Evolutionary conservation across 495 filamentous ascomycete species (phyloP), one percentile per base, ranked within the genome.

Genomic region (Tuber borchii): DNA sequence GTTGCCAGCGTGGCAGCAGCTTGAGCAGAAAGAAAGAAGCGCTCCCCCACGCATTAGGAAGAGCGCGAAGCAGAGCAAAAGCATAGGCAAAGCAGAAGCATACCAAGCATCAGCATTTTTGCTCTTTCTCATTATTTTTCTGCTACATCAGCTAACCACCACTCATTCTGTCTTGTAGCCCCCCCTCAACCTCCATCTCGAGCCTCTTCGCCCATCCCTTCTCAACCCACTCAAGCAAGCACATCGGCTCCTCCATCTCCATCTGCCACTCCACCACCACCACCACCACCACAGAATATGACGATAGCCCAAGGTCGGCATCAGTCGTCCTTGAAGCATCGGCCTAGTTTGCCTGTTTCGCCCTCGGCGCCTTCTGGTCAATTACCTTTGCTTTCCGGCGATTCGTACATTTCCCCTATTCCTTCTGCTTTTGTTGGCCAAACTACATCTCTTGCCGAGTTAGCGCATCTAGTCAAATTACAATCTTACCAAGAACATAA

Each of bases 401-500:
- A 86, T 79, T 83, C 69, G 80, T 86, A 75, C 82, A 84, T 74
- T 84, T 85, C 81, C 61, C 82, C 79, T 76, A 82, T 70, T 37
- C 85, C 73, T 79, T 81, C 85, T 22, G 83, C 84, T 26, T 80
- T 83, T 71, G 82, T 83, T 42, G 80, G 84, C n/a, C 84, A 85
- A 1, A 86, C 88, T 51, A 92, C 90, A 48, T 89, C 90, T 37
- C 85, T 93, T 70, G 87, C 90, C 81, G 90, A 93, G 82, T 87
- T 93, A 73, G 90, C 91, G 51, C 90, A 91, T 82, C 80, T 93
- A 73, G 89, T 92, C 76, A 87, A 90, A 69, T 84, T 92, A 72
- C 90, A 90, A 80, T 89, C 88, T 76, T 92, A 93, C 83, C 91
- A 93, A 82, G 90, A 91, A 86, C 89, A 89, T 85, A 90, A 91